A percentile compares a stretch with the other conserved stretches of the same genome.
Conservation (phyloP, 23 red algal species). For the Agarophyton chilense region DNA sequence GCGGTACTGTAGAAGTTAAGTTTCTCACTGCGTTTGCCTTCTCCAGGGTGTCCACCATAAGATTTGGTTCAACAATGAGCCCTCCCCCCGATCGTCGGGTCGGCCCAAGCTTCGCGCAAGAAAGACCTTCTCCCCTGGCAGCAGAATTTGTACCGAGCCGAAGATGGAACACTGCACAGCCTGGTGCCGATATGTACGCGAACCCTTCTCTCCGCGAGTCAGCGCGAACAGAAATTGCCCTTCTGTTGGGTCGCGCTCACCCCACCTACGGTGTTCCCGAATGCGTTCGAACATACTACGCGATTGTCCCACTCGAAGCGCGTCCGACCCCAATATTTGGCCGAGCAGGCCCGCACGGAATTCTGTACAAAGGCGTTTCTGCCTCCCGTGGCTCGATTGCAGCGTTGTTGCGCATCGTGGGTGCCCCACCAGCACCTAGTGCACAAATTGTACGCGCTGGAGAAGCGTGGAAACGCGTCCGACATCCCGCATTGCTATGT, state of each 20-base stretch:
- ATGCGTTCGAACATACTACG: constrained; percentile 59
- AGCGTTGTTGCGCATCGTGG: constrained; percentile 63
- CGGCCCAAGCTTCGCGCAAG: constrained; percentile 25
- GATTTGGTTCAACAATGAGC: background rate
- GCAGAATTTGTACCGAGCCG: constrained; percentile 22
- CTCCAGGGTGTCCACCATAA: background rate
- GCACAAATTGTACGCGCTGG: constrained; percentile 74
- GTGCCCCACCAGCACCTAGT: constrained; percentile 58
- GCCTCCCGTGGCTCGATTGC: constrained; percentile 36
- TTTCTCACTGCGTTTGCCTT: background rate
- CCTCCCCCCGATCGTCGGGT: constrained; percentile 21
- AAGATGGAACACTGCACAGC: constrained; percentile 19
- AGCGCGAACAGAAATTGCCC: constrained; percentile 62
- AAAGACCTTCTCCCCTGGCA: constrained; percentile 16
- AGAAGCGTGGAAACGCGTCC: constrained; percentile 62
- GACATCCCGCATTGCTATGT: constrained; percentile 63
- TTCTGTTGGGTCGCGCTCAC: constrained; percentile 52
- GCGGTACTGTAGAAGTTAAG: background rate
- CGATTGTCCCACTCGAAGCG: constrained; percentile 61
- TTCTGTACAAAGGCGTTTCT: constrained; percentile 81
- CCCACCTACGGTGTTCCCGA: constrained; percentile 46
- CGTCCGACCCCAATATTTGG: constrained; percentile 41
- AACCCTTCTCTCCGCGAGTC: constrained; percentile 62
- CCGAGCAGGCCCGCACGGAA: constrained; percentile 23
- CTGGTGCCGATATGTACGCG: constrained; percentile 52